phyloP scores from a whole-genome alignment of 1,284 basidiomycete genomes.

The Fomitopsis pinicola region DNA sequence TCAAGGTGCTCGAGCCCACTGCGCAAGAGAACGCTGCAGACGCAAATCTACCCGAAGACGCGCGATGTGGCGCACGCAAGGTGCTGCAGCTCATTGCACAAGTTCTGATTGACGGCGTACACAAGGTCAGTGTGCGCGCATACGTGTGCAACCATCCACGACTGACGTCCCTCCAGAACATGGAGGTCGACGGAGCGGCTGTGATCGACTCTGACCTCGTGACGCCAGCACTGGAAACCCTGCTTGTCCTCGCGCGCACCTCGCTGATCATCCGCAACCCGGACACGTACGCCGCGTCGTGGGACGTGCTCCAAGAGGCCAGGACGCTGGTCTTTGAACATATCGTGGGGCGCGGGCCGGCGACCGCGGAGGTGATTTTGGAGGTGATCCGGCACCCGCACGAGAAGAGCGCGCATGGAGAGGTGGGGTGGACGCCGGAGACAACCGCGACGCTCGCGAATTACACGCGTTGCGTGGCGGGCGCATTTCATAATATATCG shows the following conservation, averaged over 20 bases:
- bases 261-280: constrained; percentile 41
- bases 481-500: constrained; percentile 62
- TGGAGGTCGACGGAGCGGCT: not conserved
- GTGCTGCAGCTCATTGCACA: constrained; percentile 30
- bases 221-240: constrained; percentile 52
- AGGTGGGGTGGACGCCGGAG: not conserved
- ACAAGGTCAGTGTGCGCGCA: constrained; percentile 20
- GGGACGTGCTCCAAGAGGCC: constrained; percentile 46
- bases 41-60: constrained; percentile 6
- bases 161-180: not conserved
- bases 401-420: not conserved
- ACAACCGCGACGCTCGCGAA: constrained; percentile 33
- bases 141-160: not conserved
- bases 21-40: not conserved
- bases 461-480: constrained; percentile 61
- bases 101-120: constrained; percentile 23
- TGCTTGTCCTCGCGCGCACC: constrained; percentile 55
- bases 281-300: constrained; percentile 45
- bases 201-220: constrained; percentile 31
- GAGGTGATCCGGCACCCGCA: not conserved
- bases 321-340: constrained; percentile 11
- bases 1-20: constrained; percentile 40
- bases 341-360: not conserved
- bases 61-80: constrained; percentile 9
- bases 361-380: not conserved